Base-by-base conservation (phyloP, 345 rosid genomes). In the Gossypium mustelinum region DNA sequence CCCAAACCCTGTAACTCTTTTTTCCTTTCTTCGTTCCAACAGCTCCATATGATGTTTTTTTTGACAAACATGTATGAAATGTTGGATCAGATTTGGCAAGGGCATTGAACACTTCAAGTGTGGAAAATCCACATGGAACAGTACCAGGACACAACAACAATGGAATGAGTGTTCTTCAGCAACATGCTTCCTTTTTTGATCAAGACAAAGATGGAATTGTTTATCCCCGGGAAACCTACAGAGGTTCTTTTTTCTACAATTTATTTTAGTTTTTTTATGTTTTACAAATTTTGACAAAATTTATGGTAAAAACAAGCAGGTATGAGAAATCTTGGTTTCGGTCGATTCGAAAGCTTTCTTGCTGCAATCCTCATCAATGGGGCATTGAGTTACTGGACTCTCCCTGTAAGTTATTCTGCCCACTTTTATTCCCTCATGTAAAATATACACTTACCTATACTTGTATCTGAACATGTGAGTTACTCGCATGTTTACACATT, bases 221-320 rank as follows among this genome's bases (percentile, higher is more conserved):
- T 71, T 94, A 94, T 66, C 97, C 97, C 4, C 89, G 91, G 97
- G 97, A 90, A 78, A 94, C 94, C 73, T 94, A 86, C 54, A 39
- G 22, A 90, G 98, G 43, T 61, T 29, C 4, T 13, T 60, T 60
- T 25, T 3, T 1, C 51, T 18, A 7, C 39, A 29, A 41, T 17
- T 20, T 14, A 8, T 54, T 25, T 58, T 14, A 11, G 43, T 18
- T 18, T 20, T 20, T 14, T 51, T 67, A 50, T 50, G 54, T 12
- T 3, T 16, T 50, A 12, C 41, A 34, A 34, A 34, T 5, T 4
- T 22, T 58, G 34, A 58, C 62, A 58, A 58, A 58, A 1, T 22
- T 58, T 22, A 20, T 22, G 7, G 0, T 45, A 39, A 34, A 11
- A 4, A 24, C 6, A 67, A 16, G 45, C 82, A 89, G 97, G 92